phyloP scores from a whole-genome alignment of 139 green algal species.

The Closterium sp. region DNA sequence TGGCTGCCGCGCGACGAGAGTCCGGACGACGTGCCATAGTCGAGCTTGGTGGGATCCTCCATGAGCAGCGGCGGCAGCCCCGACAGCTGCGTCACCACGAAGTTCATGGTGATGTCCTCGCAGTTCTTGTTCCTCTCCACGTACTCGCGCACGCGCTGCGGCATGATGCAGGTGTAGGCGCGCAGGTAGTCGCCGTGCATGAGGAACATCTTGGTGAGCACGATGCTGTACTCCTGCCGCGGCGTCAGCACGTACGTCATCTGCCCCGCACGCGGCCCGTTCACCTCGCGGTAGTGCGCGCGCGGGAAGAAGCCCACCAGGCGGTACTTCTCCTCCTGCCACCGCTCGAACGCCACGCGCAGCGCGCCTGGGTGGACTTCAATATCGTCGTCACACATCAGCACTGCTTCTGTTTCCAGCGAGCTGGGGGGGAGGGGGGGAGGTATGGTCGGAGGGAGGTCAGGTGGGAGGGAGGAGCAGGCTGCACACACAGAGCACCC shows the following conservation, averaged over 20 bases:
- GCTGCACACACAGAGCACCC: too few relatives aligned
- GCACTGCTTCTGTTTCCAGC: conserved; percentile 4
- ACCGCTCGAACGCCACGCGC: neutral
- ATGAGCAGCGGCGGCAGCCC: conserved; percentile 29
- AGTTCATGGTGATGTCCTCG: conserved; percentile 45
- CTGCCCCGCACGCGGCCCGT: neutral
- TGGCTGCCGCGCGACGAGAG: conserved; percentile 2
- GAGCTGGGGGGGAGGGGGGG: neutral
- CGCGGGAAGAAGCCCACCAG: conserved; percentile 44
- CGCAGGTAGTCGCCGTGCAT: conserved; percentile 34
- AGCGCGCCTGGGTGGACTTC: neutral
- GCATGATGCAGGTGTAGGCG: conserved; percentile 29
- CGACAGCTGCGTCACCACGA: conserved; percentile 34
- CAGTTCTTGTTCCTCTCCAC: conserved; percentile 25
- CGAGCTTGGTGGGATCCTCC: conserved; percentile 17
- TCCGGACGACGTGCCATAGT: neutral
- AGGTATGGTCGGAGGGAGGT: too few relatives aligned
- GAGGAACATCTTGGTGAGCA: conserved; percentile 32
- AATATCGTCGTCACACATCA: conserved; percentile 12
- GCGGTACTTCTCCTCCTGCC: conserved; percentile 18
- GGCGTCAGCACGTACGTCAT: conserved; percentile 10
- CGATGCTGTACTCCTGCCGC: conserved; percentile 33
- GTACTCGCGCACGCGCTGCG: conserved; percentile 27
- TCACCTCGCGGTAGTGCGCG: conserved; percentile 19
- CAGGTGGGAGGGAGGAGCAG: too few relatives aligned